Conservation (phyloP, 345 rosid species). For the Syzygium aromaticum region DNA sequence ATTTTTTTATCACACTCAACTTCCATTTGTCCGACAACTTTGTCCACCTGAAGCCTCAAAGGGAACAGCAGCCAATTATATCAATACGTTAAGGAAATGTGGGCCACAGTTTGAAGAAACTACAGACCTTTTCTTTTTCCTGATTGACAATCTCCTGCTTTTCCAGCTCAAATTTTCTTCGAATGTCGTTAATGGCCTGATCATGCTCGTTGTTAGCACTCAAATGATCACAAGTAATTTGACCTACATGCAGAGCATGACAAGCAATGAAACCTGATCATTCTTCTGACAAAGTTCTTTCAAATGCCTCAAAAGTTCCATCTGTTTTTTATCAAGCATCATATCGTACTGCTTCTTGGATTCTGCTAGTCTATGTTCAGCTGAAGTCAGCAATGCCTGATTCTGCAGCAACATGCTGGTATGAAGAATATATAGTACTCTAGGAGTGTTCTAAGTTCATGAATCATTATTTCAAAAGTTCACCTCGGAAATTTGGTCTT, state of each 20-base stretch:
- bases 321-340: constrained; percentile 77
- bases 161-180: constrained; percentile 78
- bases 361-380: constrained; percentile 66
- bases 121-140: constrained; percentile 61
- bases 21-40: constrained; percentile 36
- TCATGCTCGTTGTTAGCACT: constrained; percentile 7
- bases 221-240: neutral
- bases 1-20: constrained; percentile 42
- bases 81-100: neutral
- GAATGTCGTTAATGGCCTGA: constrained; percentile 83
- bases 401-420: constrained; percentile 36
- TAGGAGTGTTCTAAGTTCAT: neutral
- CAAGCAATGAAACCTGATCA: constrained; percentile 53
- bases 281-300: constrained; percentile 88
- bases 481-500: constrained; percentile 56
- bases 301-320: constrained; percentile 78
- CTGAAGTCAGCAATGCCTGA: constrained; percentile 42
- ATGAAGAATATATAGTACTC: constrained; percentile 1
- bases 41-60: constrained; percentile 45
- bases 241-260: constrained; percentile 2
- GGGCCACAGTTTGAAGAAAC: neutral
- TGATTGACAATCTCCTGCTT: constrained; percentile 50
- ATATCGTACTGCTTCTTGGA: constrained; percentile 59
- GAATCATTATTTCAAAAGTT: neutral
- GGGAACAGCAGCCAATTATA: constrained; percentile 2